A percentile compares a stretch with the other conserved stretches of the same genome.
These are phyloP conservation scores for Sporothrix pseudoabietina DNA, from an alignment of 2,329 filamentous ascomycete species.

Conservation along the genomic window DNA sequence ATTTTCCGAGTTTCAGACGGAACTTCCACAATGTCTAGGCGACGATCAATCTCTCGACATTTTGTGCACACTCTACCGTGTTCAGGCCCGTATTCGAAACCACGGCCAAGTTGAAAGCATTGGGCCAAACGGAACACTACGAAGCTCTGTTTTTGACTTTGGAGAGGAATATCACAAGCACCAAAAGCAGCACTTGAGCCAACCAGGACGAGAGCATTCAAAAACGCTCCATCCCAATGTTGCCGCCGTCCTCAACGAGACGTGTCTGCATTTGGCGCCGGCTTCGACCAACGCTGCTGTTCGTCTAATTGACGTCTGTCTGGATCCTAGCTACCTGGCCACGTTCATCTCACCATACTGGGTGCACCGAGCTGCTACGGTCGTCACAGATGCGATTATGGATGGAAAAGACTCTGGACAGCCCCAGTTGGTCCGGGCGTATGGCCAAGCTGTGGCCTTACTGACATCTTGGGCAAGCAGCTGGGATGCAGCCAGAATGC, in stretches of 20 bases:
- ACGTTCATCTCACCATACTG: slow-evolving; percentile 23
- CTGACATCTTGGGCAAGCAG: background rate
- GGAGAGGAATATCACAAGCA: background rate
- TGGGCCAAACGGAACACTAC: background rate
- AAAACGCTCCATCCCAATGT: slow-evolving; percentile 1
- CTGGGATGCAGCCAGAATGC: slow-evolving; percentile 3
- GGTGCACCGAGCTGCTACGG: background rate
- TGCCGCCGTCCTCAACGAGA: slow-evolving; percentile 1
- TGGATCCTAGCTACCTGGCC: background rate
- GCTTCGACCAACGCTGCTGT: background rate
- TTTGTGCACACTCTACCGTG: slow-evolving; percentile 19
- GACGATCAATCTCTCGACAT: background rate
- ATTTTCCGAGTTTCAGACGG: background rate
- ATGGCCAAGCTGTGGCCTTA: slow-evolving; percentile 9
- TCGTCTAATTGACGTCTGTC: background rate
- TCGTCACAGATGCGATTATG: background rate
- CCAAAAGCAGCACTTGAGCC: background rate
- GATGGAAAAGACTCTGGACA: background rate
- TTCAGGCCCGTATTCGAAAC: slow-evolving; percentile 17
- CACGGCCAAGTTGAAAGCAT: background rate
- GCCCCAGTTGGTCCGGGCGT: background rate
- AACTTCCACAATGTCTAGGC: background rate
- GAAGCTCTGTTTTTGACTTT: background rate
- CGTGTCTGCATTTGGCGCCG: slow-evolving; percentile 2
- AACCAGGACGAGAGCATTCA: background rate